Evolutionary conservation across 192 early-diverging fungal species (phyloP), one percentile per base, ranked within the genome.

Genomic region (Gaertneriomyces semiglobifer): DNA sequence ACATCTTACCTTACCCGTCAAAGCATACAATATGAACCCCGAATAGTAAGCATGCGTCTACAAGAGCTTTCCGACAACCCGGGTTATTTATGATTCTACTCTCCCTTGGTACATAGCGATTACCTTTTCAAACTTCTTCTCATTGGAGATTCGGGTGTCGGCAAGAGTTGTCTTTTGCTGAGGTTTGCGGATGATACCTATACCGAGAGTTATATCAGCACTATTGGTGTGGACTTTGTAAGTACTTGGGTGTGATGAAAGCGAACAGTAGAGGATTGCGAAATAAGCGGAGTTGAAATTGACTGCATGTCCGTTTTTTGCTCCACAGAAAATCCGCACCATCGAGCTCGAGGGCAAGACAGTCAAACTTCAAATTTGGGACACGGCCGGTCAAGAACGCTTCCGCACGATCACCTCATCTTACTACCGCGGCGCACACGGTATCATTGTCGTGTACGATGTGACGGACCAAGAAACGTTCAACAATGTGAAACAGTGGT

Each of bases 161-260:
- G 96, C 64, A 99, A 99, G 84, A 95, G 93, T 63, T 98, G 93
- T 77, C 78, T 99, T 67, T 81, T 99, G 66, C 85, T 98, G 54
- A 90, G 96, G 69, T 98, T 99, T 77, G 95, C 95, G 81, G 95
- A 99, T 79, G 94, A 98, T 82, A 96, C 94, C 20, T 99, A 96
- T 77, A 98, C 95, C 20, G 95, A 99, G 77, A 92, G 89, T 74
- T 98, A 96, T 84, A 96, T 98, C 79, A 90, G 88, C 64, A 99
- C 96, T 68, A 98, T 98, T 70, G 96, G 96, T 58, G 95, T 99
- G 41, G 96, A 99, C 84, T 99, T 99, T 77, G 91, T 93, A 88
- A 74, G 89, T 76, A 42, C 19, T 46, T 14, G 42, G 42, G 44
- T 18, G 8, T 58, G n/a, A 25, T 10, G 58, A 58, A 45, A 16